Percentiles rank a stretch among this genome's conserved stretches.
Evolutionary conservation across 495 filamentous ascomycete genomes (phyloP).

Genomic region (Staphylotrichum longicolle): DNA sequence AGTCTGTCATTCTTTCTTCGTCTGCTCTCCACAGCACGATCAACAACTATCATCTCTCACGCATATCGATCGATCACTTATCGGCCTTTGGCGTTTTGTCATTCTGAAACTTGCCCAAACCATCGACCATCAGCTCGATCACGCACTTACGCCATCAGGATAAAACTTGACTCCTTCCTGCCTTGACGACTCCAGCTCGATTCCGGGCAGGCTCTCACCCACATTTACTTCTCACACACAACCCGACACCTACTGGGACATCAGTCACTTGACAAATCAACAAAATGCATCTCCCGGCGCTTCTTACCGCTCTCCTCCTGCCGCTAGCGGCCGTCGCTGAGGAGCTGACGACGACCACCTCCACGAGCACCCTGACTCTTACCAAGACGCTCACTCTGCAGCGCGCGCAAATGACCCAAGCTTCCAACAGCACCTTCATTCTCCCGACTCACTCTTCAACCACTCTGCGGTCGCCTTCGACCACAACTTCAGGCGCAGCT

Average conservation of each 20-base stretch:
- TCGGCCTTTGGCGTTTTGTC: no score
- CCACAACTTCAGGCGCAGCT: slow-evolving; percentile 21
- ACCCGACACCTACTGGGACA: not conserved
- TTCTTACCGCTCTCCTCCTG: slow-evolving; percentile 44
- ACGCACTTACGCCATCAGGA: no score
- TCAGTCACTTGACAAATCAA: not conserved
- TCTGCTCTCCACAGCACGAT: slow-evolving; percentile 2
- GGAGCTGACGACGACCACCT: slow-evolving; percentile 38
- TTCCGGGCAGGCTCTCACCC: no score
- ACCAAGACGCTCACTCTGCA: slow-evolving; percentile 53
- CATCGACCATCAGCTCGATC: no score
- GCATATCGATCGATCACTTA: slow-evolving; percentile 4
- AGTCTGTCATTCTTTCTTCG: slow-evolving; percentile 38
- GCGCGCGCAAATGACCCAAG: slow-evolving; percentile 30
- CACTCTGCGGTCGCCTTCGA: slow-evolving; percentile 25
- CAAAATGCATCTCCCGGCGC: slow-evolving; percentile 34
- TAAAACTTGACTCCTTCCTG: no score
- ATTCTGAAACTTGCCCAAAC: no score
- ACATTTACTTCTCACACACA: not conserved
- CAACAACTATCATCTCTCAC: slow-evolving; percentile 6
- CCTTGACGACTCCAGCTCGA: no score
- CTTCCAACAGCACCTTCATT: slow-evolving; percentile 28
- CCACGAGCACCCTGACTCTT: slow-evolving; percentile 50
- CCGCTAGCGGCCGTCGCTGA: slow-evolving; percentile 42
- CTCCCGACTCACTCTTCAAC: slow-evolving; percentile 22